Percentiles rank a stretch among this genome's conserved stretches.
Conservation (phyloP, 208 protist genomes). For the Crithidia bombi region DNA sequence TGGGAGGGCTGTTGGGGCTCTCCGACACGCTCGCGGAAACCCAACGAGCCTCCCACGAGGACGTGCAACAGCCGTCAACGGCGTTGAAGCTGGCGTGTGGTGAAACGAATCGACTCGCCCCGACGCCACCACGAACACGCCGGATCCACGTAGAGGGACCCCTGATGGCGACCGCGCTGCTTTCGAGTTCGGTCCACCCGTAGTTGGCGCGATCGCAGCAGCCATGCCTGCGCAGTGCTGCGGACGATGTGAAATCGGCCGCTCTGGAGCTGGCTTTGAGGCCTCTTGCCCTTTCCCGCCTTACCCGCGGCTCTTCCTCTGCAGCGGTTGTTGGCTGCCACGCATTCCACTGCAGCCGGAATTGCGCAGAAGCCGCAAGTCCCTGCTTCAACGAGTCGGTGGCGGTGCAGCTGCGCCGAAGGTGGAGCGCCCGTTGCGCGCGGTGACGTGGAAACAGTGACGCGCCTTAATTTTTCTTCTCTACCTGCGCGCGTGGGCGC, state of each 20-base stretch:
- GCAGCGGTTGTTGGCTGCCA: not conserved
- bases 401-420: slow-evolving; percentile 63
- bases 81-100: slow-evolving; percentile 11
- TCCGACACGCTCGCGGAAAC: not conserved
- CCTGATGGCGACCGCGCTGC: slow-evolving; percentile 33
- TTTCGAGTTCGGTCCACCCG: slow-evolving; percentile 25
- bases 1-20: slow-evolving; percentile 29
- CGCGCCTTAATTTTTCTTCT: slow-evolving; percentile 74
- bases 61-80: not conserved
- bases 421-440: slow-evolving; percentile 48
- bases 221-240: slow-evolving; percentile 42
- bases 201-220: slow-evolving; percentile 42
- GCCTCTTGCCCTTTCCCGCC: slow-evolving; percentile 38
- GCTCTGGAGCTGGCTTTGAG: slow-evolving; percentile 52
- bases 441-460: slow-evolving; percentile 65
- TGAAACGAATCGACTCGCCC: slow-evolving; percentile 13
- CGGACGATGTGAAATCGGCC: slow-evolving; percentile 17
- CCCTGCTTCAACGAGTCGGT: slow-evolving; percentile 55
- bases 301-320: slow-evolving; percentile 22
- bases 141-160: not conserved
- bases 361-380: too few relatives aligned
- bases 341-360: not conserved
- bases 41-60: not conserved
- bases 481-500: slow-evolving; percentile 52
- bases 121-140: not conserved